Evolutionary conservation across 2,329 filamentous ascomycete genomes (phyloP).

Genomic region (Microcyclospora pomicola): DNA sequence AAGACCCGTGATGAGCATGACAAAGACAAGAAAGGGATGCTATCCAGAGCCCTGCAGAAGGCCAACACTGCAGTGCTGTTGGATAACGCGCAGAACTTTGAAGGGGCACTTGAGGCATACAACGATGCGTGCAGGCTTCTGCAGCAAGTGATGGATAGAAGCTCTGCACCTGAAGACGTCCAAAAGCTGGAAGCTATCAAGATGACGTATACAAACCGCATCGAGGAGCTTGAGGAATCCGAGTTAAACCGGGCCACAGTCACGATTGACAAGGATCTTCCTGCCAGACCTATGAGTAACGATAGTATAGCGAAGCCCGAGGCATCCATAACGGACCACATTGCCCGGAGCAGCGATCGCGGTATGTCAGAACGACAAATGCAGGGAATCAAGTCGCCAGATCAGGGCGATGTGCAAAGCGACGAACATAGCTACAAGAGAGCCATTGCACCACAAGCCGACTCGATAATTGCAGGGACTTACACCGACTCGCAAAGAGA

Average conservation of each 20-base stretch:
- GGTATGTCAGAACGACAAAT: too few species aligned
- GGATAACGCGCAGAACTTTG: conserved; percentile 91
- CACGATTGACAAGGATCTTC: conserved; percentile 57
- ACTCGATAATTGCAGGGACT: too few species aligned
- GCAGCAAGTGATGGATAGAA: conserved; percentile 75
- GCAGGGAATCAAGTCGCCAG: too few species aligned
- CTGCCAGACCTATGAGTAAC: conserved; percentile 52
- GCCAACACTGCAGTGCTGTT: conserved; percentile 90
- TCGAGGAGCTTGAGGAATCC: conserved; percentile 70
- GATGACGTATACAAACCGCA: conserved; percentile 78
- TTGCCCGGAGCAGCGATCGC: too few species aligned
- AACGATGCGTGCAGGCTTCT: conserved; percentile 78
- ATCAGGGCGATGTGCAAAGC: too few species aligned
- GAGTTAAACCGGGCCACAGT: conserved; percentile 32
- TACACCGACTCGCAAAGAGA: too few species aligned
- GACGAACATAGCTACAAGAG: too few species aligned
- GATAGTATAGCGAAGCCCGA: conserved; percentile 26
- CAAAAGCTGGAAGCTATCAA: conserved; percentile 86
- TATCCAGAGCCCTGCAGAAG: conserved; percentile 88
- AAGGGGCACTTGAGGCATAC: conserved; percentile 82
- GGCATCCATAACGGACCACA: too few species aligned
- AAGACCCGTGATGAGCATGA: conserved; percentile 30
- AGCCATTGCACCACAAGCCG: too few species aligned
- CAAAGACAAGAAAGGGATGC: conserved; percentile 70
- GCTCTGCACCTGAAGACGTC: conserved; percentile 71